Evolutionary conservation across 805 yeast genomes (phyloP), one percentile per base, ranked within the genome.

Genomic region (Diddensiella caesifluorescens): DNA sequence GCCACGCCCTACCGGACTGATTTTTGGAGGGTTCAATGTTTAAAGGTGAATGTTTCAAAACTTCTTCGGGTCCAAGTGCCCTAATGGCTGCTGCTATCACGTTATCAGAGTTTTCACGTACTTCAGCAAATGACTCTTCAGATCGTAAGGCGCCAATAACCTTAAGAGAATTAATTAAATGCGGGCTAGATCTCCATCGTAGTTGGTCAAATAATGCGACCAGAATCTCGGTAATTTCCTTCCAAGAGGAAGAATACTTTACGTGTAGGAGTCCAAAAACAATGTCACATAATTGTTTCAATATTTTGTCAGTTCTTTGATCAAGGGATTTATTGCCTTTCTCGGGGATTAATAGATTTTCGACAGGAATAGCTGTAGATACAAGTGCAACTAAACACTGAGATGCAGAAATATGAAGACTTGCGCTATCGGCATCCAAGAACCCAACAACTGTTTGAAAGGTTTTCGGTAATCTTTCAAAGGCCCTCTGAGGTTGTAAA

Each of bases 1-100:
- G 58, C 97, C 97, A 92, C 35, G 97, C 97, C 59, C 97, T 77
- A 35, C 97, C 97, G n/a, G 80, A 73, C 32, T 72, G 70, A 23
- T 66, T 63, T 20, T 67, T 53, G 1, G 49, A 60, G 4, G 81
- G 76, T 22, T 71, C 69, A 53, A 92, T 70, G 57, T 90, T 87
- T 56, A 92, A 69, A 4, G 99, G 97, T 25, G 92, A 69, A 21
- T 39, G 35, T 35, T 75, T 63, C 47, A 90, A 65, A 2, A 92
- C 92, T 9, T 71, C 76, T 52, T 83, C 94, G 6, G 97, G 96
- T 2, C 98, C 98, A 60, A 89, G 62, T 3, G 82, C 75, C 1
- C 83, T 61, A 42, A 92, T 78, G 1, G 94, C 88, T 25, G 87
- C 75, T 13, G 86, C 79, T 48, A 92, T 74, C 3, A 85, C 89